A percentile compares a stretch with the other conserved stretches of the same genome.
Conservation (phyloP, 768 basidiomycete species). For the Cystofilobasidium bisporidii region DNA sequence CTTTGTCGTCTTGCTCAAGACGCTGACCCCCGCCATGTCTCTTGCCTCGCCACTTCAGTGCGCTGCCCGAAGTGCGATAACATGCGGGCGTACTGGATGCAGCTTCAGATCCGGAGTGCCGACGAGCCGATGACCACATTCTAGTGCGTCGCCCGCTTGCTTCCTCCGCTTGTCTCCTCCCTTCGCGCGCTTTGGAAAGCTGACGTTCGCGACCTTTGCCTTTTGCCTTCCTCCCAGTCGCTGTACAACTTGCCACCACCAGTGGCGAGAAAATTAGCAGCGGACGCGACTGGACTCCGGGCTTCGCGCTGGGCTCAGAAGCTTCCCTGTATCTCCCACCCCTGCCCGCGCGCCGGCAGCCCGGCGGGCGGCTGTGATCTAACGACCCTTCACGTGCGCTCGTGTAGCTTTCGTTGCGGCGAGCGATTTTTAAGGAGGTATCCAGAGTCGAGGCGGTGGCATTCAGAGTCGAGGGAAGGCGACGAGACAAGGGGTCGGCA, state of each 20-base stretch:
- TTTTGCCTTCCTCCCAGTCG: conserved; percentile 2
- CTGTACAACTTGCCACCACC: conserved; percentile 14
- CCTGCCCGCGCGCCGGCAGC: no score
- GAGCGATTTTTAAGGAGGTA: no score
- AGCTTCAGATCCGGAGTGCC: conserved; percentile 59
- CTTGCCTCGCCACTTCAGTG: conserved; percentile 41
- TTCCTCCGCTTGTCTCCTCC: not conserved
- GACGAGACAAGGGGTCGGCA: no score
- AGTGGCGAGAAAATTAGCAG: conserved; percentile 24
- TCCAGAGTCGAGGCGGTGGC: no score
- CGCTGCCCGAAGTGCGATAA: conserved; percentile 73
- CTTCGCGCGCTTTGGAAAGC: not conserved
- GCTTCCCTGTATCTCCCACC: no score
- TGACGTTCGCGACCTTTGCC: not conserved
- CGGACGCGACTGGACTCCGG: not conserved
- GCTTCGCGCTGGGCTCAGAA: no score
- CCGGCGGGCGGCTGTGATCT: no score
- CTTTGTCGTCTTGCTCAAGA: no score
- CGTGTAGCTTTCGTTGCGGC: no score
- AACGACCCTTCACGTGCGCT: no score
- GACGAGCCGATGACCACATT: conserved; percentile 43
- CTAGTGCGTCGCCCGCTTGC: conserved; percentile 35
- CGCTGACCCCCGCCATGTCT: no score
- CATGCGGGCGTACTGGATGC: conserved; percentile 80
- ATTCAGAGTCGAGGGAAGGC: no score